Base-by-base conservation (phyloP, 78 protist genomes). In the Dictyostelium brefeldianum region DNA sequence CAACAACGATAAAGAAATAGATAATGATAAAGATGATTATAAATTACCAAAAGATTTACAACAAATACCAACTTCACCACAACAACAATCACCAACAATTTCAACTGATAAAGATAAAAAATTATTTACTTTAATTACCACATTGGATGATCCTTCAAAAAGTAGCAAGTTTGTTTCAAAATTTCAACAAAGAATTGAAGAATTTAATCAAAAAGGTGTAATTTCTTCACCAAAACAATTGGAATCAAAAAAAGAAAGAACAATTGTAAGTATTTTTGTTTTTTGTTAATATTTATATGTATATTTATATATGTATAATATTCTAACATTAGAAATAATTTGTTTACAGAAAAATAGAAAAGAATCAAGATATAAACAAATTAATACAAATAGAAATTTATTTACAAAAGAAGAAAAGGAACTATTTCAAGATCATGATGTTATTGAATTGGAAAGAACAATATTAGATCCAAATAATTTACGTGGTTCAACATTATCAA, bases 341-440 rank as follows among this genome's bases (percentile, higher is more conserved):
- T 46, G 6, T 20, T 5, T n/a, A 46, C 36, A 87, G 93, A 87
- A 87, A 87, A 51, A 74, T 46, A 87, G 93, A 77, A 87, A 87
- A 62, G 93, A 87, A 78, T 59, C 29, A 29, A 87, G 93, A 87
- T 87, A 87, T 77, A 87, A 65, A 87, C 93, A 87, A 77, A 87
- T 87, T 31, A 64, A 36, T 29, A 75, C 69, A 8, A 87, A 87
- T 59, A 87, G 93, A 87, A 74, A 56, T 53, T n/a, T 17, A 27
- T 64, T 87, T 18, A 54, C 29, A 29, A 29, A 73, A 47, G 78
- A 87, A n/a, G 85, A 87, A n/a, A 65, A 27, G 53, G 59, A 77
- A 78, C 56, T 78, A 10, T 54, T 78, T 50, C 36, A 51, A 56
- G 50, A 27, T 78, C 83, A 78, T 78, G 83, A 78, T 31, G 46